Evolutionary conservation across 2,329 filamentous ascomycete species (phyloP), one percentile per base, ranked within the genome.

Genomic region (Paecilomyces sp.): DNA sequence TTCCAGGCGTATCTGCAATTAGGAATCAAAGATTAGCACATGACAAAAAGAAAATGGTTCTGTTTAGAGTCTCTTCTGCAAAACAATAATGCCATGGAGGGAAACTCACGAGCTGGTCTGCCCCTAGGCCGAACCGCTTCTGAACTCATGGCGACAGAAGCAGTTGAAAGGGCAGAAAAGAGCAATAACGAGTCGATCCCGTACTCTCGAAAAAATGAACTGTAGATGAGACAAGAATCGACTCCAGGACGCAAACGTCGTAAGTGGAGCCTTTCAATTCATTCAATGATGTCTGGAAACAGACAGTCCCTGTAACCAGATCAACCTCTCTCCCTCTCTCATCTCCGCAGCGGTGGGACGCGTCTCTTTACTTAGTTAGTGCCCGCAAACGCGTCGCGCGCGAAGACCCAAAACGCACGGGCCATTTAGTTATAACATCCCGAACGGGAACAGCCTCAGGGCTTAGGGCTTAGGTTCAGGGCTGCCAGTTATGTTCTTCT

Each of bases 1-100:
- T 85, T 64, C 95, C 95, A 58, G 90, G 88, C 2, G 91, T 92
- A 76, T 99, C 85, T 87, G 59, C 28, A 54, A 52, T 13, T 55
- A 28, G 28, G 52, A 25, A 55, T 55, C 30, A 3, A 52, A 7
- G 50, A 60, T 28, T 28, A 22, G 18, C 13, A 47, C 18, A 47
- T 47, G 3, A 52, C 65, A 51, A 66, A 63, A 57, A 55, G 58
- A 33, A 31, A 22, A 2, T n/a, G 2, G 3, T 33, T 12, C 31
- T 33, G 13, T 53, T 50, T 51, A 28, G 34, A 50, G 24, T 55
- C 2, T 11, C 22, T 36, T 28, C 51, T 36, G n/a, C 30, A 57
- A 11, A 55, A 8, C 28, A 47, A 31, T 51, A 56, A 15, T 58
- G 30, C 57, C 28, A 61, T 57, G 41, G n/a, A 31, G 13, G 12